Percentiles rank a stretch among this genome's conserved stretches.
Conservation (phyloP, 1,139 yeast genomes). For the Yamadazyma triangularis region DNA sequence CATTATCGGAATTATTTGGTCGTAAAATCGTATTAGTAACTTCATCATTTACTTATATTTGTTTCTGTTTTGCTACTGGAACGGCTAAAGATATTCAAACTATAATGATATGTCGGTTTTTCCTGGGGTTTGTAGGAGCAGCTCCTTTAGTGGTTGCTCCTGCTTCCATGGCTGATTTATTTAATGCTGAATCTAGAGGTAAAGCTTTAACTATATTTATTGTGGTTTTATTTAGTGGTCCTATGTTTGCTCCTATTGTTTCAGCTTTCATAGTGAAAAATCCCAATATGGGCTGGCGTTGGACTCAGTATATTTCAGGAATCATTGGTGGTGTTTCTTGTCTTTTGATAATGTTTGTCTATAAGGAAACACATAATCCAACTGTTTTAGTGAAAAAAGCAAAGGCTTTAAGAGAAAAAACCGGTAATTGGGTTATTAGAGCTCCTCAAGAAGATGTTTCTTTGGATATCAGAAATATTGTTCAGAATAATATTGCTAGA, state of each 20-base stretch:
- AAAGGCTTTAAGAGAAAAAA: slow-evolving; percentile 46
- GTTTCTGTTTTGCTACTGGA: slow-evolving; percentile 34
- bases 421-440: slow-evolving; percentile 69
- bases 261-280: slow-evolving; percentile 30
- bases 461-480: slow-evolving; percentile 56
- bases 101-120: slow-evolving; percentile 35
- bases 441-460: slow-evolving; percentile 76
- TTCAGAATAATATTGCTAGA: slow-evolving; percentile 61
- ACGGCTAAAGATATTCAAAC: slow-evolving; percentile 34
- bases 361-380: slow-evolving; percentile 46
- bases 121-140: slow-evolving; percentile 35
- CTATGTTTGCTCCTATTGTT: slow-evolving; percentile 37
- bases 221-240: slow-evolving; percentile 36
- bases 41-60: slow-evolving; percentile 24
- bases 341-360: slow-evolving; percentile 22
- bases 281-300: slow-evolving; percentile 45
- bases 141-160: slow-evolving; percentile 39
- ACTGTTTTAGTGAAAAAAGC: slow-evolving; percentile 57
- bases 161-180: slow-evolving; percentile 37
- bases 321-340: slow-evolving; percentile 37
- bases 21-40: slow-evolving; percentile 24
- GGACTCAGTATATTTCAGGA: slow-evolving; percentile 52
- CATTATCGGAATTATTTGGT: slow-evolving; percentile 35
- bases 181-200: slow-evolving; percentile 25
- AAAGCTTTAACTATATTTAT: slow-evolving; percentile 26